phyloP scores from a whole-genome alignment of 2,329 filamentous ascomycete genomes.

The Colletotrichum incanum region DNA sequence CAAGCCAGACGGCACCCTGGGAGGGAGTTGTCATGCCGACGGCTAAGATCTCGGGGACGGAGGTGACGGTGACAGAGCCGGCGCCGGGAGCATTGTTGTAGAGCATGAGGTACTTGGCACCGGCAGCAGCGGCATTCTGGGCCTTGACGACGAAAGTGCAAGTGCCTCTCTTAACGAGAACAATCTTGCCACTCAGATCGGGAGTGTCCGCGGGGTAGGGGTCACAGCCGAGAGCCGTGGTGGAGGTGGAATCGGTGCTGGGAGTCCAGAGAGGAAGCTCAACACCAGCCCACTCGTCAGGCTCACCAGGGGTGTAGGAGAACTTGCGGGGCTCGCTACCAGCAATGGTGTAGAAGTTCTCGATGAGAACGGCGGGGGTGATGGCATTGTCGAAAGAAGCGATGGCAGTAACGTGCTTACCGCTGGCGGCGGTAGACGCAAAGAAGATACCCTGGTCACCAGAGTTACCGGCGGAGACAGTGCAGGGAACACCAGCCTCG shows the following conservation, averaged over 20 bases:
- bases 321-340: constrained; percentile 55
- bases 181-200: constrained; percentile 70
- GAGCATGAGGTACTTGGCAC: constrained; percentile 73
- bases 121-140: constrained; percentile 65
- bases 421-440: constrained; percentile 64
- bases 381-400: constrained; percentile 66
- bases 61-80: constrained; percentile 51
- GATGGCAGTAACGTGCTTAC: constrained; percentile 63
- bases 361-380: constrained; percentile 59
- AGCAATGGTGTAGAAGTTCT: constrained; percentile 59
- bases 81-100: constrained; percentile 69
- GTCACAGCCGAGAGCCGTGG: constrained; percentile 66
- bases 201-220: constrained; percentile 68
- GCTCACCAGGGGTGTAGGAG: constrained; percentile 60
- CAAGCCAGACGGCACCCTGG: constrained; percentile 62
- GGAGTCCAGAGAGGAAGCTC: constrained; percentile 66
- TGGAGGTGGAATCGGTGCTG: constrained; percentile 62
- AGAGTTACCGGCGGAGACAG: constrained; percentile 68
- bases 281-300: constrained; percentile 61
- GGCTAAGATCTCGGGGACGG: constrained; percentile 53
- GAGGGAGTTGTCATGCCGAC: constrained; percentile 59
- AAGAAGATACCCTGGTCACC: constrained; percentile 65
- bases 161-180: constrained; percentile 72
- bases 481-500: constrained; percentile 67
- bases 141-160: constrained; percentile 72